Conservation (phyloP, 2,329 filamentous ascomycete genomes). For the Arthroderma sp. region DNA sequence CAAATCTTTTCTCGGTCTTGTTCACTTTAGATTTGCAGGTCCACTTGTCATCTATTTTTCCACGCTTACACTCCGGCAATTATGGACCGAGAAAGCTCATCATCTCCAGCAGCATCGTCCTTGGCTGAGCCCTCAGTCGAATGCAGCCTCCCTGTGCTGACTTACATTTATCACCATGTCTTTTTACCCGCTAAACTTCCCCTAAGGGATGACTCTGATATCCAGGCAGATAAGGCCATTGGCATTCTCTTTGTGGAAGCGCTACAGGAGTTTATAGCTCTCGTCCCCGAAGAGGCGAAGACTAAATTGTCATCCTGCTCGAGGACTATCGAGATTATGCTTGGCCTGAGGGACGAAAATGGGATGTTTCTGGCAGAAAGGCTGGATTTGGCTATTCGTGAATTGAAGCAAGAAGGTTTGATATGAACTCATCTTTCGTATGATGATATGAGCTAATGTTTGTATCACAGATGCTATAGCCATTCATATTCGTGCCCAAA, state of each 20-base stretch:
- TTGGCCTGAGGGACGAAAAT: background rate
- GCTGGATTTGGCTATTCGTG: background rate
- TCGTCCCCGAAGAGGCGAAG: background rate
- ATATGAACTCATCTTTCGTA: too few relatives aligned
- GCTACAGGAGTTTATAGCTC: background rate
- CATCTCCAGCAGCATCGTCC: background rate
- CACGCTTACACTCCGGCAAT: background rate
- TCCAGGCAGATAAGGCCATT: background rate
- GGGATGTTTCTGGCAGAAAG: background rate
- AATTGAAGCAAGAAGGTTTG: too few relatives aligned
- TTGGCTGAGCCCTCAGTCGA: background rate
- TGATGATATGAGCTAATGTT: too few relatives aligned
- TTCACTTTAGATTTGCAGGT: background rate
- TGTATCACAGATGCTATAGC: constrained; percentile 18
- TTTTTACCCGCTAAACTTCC: constrained; percentile 39
- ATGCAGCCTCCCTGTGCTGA: too few relatives aligned
- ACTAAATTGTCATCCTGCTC: background rate
- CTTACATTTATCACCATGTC: constrained; percentile 31
- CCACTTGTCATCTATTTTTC: background rate
- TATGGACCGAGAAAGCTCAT: background rate
- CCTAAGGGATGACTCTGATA: constrained; percentile 21
- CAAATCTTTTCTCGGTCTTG: too few relatives aligned
- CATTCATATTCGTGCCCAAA: constrained; percentile 31
- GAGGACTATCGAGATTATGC: background rate
- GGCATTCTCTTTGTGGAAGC: background rate